phyloP scores from a whole-genome alignment of 1,284 basidiomycete genomes.

The Cystobasidium pallidum region DNA sequence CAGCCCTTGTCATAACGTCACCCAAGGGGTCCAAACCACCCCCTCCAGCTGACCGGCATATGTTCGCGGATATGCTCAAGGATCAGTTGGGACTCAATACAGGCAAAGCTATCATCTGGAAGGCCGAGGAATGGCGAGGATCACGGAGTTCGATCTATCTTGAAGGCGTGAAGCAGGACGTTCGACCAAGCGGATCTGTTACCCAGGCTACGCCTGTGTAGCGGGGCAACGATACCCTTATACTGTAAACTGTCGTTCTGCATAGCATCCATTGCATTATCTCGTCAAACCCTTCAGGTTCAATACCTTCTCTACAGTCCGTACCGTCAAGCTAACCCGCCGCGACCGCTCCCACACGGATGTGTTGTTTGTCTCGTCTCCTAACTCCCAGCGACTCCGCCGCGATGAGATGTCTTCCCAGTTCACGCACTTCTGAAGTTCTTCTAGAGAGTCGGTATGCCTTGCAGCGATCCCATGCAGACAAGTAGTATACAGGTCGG shows the following conservation, averaged over 20 bases:
- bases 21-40: slow-evolving; percentile 31
- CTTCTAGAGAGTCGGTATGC: slow-evolving; percentile 32
- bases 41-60: slow-evolving; percentile 11
- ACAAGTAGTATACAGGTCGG: slow-evolving; percentile 30
- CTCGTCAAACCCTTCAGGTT: slow-evolving; percentile 30
- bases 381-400: slow-evolving; percentile 37
- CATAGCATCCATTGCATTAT: not conserved
- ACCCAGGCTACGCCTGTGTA: not conserved
- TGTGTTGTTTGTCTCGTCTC: slow-evolving; percentile 27
- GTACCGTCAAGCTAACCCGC: slow-evolving; percentile 44
- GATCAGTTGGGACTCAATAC: slow-evolving; percentile 12
- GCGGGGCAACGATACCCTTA: not conserved
- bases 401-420: slow-evolving; percentile 37
- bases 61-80: slow-evolving; percentile 35
- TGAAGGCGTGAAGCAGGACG: slow-evolving; percentile 21
- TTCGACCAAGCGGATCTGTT: not conserved
- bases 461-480: slow-evolving; percentile 45
- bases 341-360: slow-evolving; percentile 17
- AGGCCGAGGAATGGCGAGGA: slow-evolving; percentile 41
- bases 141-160: slow-evolving; percentile 31
- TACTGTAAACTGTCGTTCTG: not conserved
- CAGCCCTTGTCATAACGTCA: slow-evolving; percentile 62
- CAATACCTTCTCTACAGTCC: slow-evolving; percentile 42
- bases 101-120: slow-evolving; percentile 32
- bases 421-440: slow-evolving; percentile 40